A percentile compares a stretch with the other conserved stretches of the same genome.
These are phyloP conservation scores for Ailanthus altissimus DNA, from an alignment of 345 rosid genomes.

Conservation along the genomic window DNA sequence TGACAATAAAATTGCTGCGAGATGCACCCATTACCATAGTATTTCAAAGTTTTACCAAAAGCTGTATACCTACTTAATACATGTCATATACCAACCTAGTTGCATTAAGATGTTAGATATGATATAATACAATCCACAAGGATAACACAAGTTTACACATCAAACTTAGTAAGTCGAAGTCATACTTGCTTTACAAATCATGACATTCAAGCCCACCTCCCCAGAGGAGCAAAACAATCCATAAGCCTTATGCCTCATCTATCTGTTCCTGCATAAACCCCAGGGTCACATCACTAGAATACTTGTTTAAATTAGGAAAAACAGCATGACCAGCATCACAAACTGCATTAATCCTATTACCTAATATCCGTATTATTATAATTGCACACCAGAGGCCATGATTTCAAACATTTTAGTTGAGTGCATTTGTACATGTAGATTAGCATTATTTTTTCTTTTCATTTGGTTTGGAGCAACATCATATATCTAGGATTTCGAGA, in stretches of 20 bases:
- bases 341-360: not conserved
- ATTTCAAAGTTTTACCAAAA: not conserved
- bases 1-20: not conserved
- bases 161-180: not conserved
- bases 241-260: constrained; percentile 40
- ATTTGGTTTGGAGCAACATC: not conserved
- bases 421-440: not conserved
- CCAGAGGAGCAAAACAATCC: constrained; percentile 2
- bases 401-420: not conserved
- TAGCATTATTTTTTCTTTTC: not conserved
- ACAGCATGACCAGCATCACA: not conserved
- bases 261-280: constrained; percentile 48
- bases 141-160: not conserved
- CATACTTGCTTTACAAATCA: constrained; percentile 10
- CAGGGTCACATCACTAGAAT: not conserved
- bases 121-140: not conserved
- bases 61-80: not conserved
- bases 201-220: constrained; percentile 28
- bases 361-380: not conserved
- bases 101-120: not conserved
- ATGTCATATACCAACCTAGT: constrained; percentile 2
- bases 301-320: not conserved
- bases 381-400: not conserved
- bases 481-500: not conserved
- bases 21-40: not conserved